These are phyloP conservation scores for Blastobotrys indianensis DNA, from an alignment of 1,139 yeast genomes.

Conservation along the genomic window DNA sequence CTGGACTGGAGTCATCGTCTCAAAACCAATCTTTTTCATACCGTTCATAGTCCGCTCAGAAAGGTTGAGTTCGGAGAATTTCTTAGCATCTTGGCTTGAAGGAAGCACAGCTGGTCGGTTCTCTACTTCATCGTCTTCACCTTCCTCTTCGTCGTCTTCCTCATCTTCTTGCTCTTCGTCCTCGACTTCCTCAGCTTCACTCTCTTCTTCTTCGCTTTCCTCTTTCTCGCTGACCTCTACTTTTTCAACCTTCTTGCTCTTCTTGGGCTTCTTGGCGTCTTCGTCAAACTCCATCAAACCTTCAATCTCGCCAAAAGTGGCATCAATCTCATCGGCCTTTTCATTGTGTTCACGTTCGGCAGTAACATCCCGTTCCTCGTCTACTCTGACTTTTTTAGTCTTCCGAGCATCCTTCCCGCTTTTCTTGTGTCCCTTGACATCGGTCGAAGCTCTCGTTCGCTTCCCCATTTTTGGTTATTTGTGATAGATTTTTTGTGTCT, in stretches of 20 bases:
- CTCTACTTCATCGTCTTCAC: conserved; percentile 21
- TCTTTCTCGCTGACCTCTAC: conserved; percentile 17
- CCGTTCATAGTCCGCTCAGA: conserved; percentile 68
- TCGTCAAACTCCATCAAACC: conserved; percentile 19
- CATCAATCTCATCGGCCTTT: conserved; percentile 26
- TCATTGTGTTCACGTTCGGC: conserved; percentile 21
- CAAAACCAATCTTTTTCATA: conserved; percentile 79
- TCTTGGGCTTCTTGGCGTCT: conserved; percentile 14
- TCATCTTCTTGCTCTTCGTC: conserved; percentile 25
- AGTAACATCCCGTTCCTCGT: conserved; percentile 15
- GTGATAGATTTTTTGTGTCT: not conserved
- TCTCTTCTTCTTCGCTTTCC: conserved; percentile 16
- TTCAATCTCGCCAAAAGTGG: conserved; percentile 23
- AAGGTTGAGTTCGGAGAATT: conserved; percentile 55
- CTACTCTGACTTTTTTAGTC: conserved; percentile 15
- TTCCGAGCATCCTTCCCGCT: conserved; percentile 9
- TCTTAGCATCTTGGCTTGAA: conserved; percentile 11
- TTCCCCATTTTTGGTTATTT: conserved; percentile 8
- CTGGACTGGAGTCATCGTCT: conserved; percentile 87
- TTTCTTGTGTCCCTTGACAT: conserved; percentile 8
- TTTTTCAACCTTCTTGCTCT: conserved; percentile 12
- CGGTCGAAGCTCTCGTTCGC: conserved; percentile 9
- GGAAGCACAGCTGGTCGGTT: conserved; percentile 23
- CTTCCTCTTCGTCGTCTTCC: conserved; percentile 18
- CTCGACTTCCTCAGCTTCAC: conserved; percentile 21